Evolutionary conservation across 768 basidiomycete genomes (phyloP).

Genomic region (Mrakia blollopis): DNA sequence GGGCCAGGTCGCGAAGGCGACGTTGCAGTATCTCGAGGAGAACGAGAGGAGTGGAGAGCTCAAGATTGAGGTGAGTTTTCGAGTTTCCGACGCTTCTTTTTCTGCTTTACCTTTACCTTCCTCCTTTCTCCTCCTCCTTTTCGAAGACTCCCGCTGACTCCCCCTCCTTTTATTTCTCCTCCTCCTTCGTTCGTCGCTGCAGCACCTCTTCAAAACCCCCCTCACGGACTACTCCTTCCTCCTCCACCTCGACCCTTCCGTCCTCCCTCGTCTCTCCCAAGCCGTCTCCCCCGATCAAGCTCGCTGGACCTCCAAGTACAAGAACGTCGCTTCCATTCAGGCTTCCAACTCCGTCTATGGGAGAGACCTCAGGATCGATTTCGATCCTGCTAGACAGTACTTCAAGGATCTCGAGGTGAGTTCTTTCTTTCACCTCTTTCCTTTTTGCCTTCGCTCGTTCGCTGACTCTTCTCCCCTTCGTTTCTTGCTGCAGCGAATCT

Average conservation of each 20-base stretch:
- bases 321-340: slow-evolving; percentile 51
- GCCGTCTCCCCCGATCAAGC: slow-evolving; percentile 55
- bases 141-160: slow-evolving; percentile 64
- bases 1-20: slow-evolving; percentile 66
- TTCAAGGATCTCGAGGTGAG: slow-evolving; percentile 68
- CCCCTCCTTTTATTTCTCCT: slow-evolving; percentile 67
- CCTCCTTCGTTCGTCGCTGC: slow-evolving; percentile 63
- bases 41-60: slow-evolving; percentile 52
- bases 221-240: slow-evolving; percentile 79
- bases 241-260: slow-evolving; percentile 62
- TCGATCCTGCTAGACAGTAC: slow-evolving; percentile 69
- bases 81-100: not conserved
- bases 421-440: slow-evolving; percentile 20
- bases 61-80: slow-evolving; percentile 56
- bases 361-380: slow-evolving; percentile 55
- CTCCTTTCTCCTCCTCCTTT: slow-evolving; percentile 65
- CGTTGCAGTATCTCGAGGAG: slow-evolving; percentile 57
- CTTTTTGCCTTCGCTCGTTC: slow-evolving; percentile 20
- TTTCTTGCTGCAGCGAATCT: slow-evolving; percentile 54
- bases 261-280: slow-evolving; percentile 70
- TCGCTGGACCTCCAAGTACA: slow-evolving; percentile 49
- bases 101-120: slow-evolving; percentile 48
- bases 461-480: not conserved
- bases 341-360: slow-evolving; percentile 42
- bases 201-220: slow-evolving; percentile 84